Evolutionary conservation across 148 eudicot genomes (phyloP), one percentile per base, ranked within the genome.

Genomic region (Euryodendron excelsum): DNA sequence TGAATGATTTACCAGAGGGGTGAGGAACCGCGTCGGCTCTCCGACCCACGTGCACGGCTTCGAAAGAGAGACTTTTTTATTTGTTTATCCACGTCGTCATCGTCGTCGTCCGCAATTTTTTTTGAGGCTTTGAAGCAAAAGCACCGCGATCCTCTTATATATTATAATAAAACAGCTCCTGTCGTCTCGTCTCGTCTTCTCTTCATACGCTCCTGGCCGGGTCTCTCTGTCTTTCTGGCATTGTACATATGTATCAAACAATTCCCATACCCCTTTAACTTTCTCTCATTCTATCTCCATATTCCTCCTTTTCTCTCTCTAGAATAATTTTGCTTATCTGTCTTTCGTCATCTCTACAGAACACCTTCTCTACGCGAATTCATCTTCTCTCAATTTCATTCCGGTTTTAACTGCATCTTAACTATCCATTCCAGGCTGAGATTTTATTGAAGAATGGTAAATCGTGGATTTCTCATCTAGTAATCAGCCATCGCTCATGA

Each of bases 361-460:
- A 10, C 67, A 64, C 78, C 36, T 30, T 66, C 63, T 41, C 50
- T 58, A 62, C 67, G 65, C 69, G 74, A 39, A 23, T 53, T 31
- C 48, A 28, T 41, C 75, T 36, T 68, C 68, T 66, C 58, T n/a
- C 47, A 20, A 52, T 13, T 50, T 76, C 78, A 66, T 53, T 47
- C 58, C 52, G 34, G 25, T 59, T 55, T 71, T 33, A 48, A 20
- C 58, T 55, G 33, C 28, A 45, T 28, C 75, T 47, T 14, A 33
- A 34, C 4, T 33, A 71, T 30, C n/a, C n/a, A n/a, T n/a, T 73
- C 80, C 65, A 66, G 74, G 50, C 78, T 69, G 58, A 53, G 79
- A 65, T 77, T 62, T 27, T 48, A 25, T 3, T 41, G 28, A 10
- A 31, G 48, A 8, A 63, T 67, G 50, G 15, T 56, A 2, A 25